These are phyloP conservation scores for Fusarium sp. DNA, from an alignment of 2,329 filamentous ascomycete species.

Conservation along the genomic window DNA sequence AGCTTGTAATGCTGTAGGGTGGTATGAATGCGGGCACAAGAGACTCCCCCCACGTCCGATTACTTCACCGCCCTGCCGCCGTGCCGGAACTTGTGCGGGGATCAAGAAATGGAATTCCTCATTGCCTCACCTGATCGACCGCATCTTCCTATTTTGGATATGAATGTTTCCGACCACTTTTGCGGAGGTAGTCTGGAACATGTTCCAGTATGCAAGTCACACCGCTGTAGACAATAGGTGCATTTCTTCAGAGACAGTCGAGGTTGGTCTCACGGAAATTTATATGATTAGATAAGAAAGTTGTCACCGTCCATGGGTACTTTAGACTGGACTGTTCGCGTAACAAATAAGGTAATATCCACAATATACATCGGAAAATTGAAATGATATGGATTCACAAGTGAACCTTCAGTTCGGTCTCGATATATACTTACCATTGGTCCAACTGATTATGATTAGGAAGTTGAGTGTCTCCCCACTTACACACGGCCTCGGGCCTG, in stretches of 20 bases:
- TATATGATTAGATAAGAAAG: background rate
- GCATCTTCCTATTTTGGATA: conserved; percentile 29
- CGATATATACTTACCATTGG: background rate
- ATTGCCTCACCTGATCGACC: conserved; percentile 37
- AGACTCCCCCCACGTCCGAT: conserved; percentile 34
- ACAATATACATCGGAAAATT: background rate
- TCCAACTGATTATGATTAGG: background rate
- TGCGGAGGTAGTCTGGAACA: conserved; percentile 27
- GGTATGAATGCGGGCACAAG: conserved; percentile 41
- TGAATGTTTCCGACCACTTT: conserved; percentile 14
- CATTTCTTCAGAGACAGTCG: background rate
- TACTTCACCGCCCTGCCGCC: conserved; percentile 31
- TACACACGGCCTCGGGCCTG: background rate
- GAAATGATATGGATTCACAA: background rate
- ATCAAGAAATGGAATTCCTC: conserved; percentile 25
- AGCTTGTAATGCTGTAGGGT: conserved; percentile 33
- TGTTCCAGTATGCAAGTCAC: conserved; percentile 26
- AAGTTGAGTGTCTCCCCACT: conserved; percentile 13
- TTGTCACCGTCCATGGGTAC: background rate
- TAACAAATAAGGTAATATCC: background rate
- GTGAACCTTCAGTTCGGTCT: background rate
- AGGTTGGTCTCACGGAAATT: conserved; percentile 1
- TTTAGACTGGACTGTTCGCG: background rate
- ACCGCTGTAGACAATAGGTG: conserved; percentile 26
- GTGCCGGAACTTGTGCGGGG: conserved; percentile 29